A percentile compares a stretch with the other conserved stretches of the same genome.
phyloP scores from a whole-genome alignment of 75 land plant genomes.

The Gnetum montanum region DNA sequence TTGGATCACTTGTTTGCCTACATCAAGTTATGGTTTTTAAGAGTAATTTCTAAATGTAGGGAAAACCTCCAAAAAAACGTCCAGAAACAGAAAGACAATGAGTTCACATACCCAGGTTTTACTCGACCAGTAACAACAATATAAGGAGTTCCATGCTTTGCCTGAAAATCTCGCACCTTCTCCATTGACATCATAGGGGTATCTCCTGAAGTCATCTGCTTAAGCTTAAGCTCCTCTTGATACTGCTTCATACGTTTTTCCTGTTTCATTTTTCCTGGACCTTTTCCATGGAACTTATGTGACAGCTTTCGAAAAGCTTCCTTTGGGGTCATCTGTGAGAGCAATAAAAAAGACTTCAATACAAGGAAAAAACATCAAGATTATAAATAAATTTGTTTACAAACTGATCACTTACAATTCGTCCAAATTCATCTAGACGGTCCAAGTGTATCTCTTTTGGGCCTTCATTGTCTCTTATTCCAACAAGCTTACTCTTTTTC shows the following conservation, averaged over 20 bases:
- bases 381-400: not conserved
- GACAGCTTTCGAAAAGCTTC: slow-evolving; percentile 90
- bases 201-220: slow-evolving; percentile 91
- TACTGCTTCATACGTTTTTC: slow-evolving; percentile 86
- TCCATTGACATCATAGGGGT: slow-evolving; percentile 88
- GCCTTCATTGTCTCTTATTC: slow-evolving; percentile 60
- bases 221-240: slow-evolving; percentile 82
- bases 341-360: too few relatives aligned
- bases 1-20: slow-evolving; percentile 93
- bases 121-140: slow-evolving; percentile 93
- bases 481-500: slow-evolving; percentile 95
- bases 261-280: slow-evolving; percentile 91
- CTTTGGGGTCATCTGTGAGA: slow-evolving; percentile 94
- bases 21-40: slow-evolving; percentile 1
- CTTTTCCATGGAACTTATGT: slow-evolving; percentile 96
- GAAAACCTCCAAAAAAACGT: not conserved
- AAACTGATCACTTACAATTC: slow-evolving; percentile 48
- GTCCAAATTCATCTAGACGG: slow-evolving; percentile 90
- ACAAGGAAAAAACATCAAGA: slow-evolving; percentile 1
- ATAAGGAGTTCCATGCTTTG: slow-evolving; percentile 69
- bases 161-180: slow-evolving; percentile 87
- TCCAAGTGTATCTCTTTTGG: slow-evolving; percentile 75
- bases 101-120: slow-evolving; percentile 88
- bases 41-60: not conserved
- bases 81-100: not conserved